These are phyloP conservation scores for Talaromyces sp. DNA, from an alignment of 2,329 filamentous ascomycete species.

Conservation along the genomic window DNA sequence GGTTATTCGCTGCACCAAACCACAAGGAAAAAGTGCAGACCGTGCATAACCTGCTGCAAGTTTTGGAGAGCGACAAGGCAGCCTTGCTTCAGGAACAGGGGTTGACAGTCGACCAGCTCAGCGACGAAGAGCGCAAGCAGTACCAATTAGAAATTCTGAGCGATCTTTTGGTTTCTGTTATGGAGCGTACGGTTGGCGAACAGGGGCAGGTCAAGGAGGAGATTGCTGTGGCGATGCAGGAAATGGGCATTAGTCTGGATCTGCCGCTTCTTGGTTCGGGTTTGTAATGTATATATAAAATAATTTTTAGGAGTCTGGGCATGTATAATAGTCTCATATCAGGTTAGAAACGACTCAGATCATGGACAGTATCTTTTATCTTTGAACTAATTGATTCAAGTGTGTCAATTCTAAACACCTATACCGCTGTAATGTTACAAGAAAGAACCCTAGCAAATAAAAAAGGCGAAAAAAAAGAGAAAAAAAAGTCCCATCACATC, in stretches of 20 bases:
- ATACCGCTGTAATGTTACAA: not conserved
- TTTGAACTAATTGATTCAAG: not conserved
- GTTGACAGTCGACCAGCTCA: slow-evolving; percentile 28
- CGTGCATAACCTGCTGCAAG: slow-evolving; percentile 40
- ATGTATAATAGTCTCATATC: not conserved
- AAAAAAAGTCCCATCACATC: not conserved
- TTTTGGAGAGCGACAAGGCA: slow-evolving; percentile 35
- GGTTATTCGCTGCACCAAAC: slow-evolving; percentile 34
- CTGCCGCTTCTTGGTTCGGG: not conserved
- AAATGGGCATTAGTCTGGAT: slow-evolving; percentile 28
- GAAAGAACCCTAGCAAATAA: not conserved
- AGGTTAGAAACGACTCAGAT: not conserved
- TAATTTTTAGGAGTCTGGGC: not conserved
- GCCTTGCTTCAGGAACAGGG: slow-evolving; percentile 27
- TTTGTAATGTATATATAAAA: not conserved
- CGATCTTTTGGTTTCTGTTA: slow-evolving; percentile 35
- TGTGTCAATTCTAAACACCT: not conserved
- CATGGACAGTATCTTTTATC: too few relatives aligned
- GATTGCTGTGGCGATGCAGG: slow-evolving; percentile 27
- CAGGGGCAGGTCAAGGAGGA: slow-evolving; percentile 27
- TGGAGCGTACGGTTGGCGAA: slow-evolving; percentile 27
- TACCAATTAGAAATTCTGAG: slow-evolving; percentile 40
- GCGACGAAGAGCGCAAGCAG: slow-evolving; percentile 30
- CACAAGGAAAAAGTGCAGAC: slow-evolving; percentile 41
- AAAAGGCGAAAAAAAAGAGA: not conserved